Percentiles rank a stretch among this genome's conserved stretches.
These are phyloP conservation scores for Castanospermum australe DNA, from an alignment of 306 rosid species.

Conservation along the genomic window DNA sequence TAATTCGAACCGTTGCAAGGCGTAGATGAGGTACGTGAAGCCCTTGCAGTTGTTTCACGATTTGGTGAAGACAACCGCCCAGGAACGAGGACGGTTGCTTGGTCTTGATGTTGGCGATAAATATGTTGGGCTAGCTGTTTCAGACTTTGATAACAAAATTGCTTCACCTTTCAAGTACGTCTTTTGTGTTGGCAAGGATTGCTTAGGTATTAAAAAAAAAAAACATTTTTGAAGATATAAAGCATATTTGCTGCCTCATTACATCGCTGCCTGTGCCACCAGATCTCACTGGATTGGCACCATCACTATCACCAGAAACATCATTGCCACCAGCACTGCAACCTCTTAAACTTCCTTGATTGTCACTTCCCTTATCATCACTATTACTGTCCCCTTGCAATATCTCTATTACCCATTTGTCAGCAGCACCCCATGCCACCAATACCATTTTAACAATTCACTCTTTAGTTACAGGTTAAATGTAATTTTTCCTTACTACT, in stretches of 20 bases:
- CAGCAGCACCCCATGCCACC: background rate
- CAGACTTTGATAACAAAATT: constrained; percentile 55
- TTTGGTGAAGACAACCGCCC: constrained; percentile 26
- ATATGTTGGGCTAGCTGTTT: constrained; percentile 82
- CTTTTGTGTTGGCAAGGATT: background rate
- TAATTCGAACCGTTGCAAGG: too few species aligned
- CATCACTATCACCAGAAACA: background rate
- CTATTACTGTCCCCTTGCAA: background rate
- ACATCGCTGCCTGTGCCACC: background rate
- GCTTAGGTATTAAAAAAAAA: background rate
- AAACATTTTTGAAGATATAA: background rate
- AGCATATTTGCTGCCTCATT: background rate
- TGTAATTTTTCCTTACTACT: background rate
- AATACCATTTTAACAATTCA: too few species aligned
- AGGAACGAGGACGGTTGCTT: constrained; percentile 53
- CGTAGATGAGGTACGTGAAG: constrained; percentile 52
- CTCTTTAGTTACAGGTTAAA: background rate
- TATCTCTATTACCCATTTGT: background rate
- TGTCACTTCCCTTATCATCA: background rate
- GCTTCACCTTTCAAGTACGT: constrained; percentile 73
- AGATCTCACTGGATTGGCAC: background rate
- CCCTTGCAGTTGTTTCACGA: constrained; percentile 63
- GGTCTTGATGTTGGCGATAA: constrained; percentile 87
- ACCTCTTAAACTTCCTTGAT: background rate
- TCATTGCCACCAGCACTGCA: background rate